Conservation (phyloP, 192 early-diverging fungal genomes). For the Oehlia diaphana region DNA sequence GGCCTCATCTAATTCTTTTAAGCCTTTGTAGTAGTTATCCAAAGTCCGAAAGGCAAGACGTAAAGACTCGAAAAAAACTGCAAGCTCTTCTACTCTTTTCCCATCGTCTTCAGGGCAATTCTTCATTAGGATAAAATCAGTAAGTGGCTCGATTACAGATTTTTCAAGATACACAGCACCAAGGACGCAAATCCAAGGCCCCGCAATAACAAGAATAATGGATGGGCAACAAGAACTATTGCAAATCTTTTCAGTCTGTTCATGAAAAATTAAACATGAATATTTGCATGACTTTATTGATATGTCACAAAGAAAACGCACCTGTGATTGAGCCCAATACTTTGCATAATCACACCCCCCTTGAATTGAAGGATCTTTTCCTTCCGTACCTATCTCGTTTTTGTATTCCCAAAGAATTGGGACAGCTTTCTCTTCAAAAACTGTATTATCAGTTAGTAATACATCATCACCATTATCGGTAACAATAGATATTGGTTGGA, state of each 20-base stretch:
- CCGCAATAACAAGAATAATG: neutral
- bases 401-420: conserved; percentile 9
- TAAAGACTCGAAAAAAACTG: too few relatives aligned
- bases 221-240: neutral
- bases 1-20: too few relatives aligned
- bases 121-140: neutral
- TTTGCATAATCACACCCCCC: neutral
- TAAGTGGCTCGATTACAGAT: neutral
- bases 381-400: conserved; percentile 7
- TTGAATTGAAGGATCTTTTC: conserved; percentile 3
- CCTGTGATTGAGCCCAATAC: conserved; percentile 6
- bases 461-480: conserved; percentile 10
- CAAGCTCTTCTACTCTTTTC: too few relatives aligned
- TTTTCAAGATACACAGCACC: conserved; percentile 5
- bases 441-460: neutral
- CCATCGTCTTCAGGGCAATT: neutral
- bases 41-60: too few relatives aligned
- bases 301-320: neutral
- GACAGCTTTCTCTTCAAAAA: neutral
- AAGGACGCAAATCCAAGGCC: conserved; percentile 5
- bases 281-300: too few relatives aligned
- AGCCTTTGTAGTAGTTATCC: too few relatives aligned
- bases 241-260: neutral
- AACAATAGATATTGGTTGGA: neutral
- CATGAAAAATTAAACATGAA: neutral